Percentiles rank a stretch among this genome's conserved stretches.
Conservation (phyloP, 2,329 filamentous ascomycete species). For the Trichocomaceae sp. region DNA sequence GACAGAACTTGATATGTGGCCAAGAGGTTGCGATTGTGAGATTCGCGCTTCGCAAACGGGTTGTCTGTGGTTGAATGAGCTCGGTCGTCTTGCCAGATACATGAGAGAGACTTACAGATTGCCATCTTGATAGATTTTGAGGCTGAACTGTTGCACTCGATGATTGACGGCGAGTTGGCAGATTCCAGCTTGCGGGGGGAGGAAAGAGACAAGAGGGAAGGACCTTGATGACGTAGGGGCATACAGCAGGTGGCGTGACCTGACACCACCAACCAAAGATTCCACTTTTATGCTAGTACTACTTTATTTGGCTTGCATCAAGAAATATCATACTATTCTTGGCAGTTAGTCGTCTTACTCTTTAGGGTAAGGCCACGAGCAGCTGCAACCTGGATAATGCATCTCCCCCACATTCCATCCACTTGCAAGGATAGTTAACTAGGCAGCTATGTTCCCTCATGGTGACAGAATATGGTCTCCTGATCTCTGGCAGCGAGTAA, state of each 20-base stretch:
- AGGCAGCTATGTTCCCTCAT: not conserved
- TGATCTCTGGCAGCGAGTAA: not conserved
- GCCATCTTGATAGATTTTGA: constrained; percentile 2
- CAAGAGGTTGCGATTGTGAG: constrained; percentile 56
- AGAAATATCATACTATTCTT: too few species aligned
- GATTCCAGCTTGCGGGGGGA: not conserved
- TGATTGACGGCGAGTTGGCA: not conserved
- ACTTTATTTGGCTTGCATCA: too few species aligned
- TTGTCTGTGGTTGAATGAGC: constrained; percentile 50
- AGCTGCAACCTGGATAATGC: not conserved
- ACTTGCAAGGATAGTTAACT: not conserved
- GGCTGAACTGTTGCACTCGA: not conserved
- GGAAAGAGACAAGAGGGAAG: too few species aligned
- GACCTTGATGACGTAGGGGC: not conserved
- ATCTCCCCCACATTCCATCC: not conserved
- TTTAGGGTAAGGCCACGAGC: not conserved
- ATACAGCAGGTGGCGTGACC: not conserved
- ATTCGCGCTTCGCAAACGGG: constrained; percentile 66
- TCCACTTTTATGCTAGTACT: not conserved
- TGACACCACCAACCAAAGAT: not conserved
- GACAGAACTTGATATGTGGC: constrained; percentile 70
- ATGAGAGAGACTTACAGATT: constrained; percentile 4
- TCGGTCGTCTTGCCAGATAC: not conserved
- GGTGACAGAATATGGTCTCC: not conserved
- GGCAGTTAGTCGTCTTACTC: too few species aligned